These are phyloP conservation scores for Magnolia changhungtana DNA, from an alignment of 164 flowering plant species.

Conservation along the genomic window DNA sequence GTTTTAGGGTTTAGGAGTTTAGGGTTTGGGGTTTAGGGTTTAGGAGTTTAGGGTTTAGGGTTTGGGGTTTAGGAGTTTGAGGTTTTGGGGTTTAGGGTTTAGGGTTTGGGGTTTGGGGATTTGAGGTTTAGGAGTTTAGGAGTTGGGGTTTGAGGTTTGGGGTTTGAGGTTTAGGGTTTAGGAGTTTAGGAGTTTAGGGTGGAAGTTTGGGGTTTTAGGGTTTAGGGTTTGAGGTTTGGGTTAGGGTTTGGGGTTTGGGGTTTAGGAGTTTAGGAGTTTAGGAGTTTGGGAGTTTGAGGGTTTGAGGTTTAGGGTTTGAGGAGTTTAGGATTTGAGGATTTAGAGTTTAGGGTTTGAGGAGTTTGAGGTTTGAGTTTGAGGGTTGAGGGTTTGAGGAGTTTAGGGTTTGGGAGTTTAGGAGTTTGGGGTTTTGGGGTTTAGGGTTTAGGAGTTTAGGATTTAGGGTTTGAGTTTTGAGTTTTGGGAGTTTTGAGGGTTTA, in stretches of 20 bases:
- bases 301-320: no score
- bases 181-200: no score
- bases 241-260: slow-evolving; percentile 15
- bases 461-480: slow-evolving; percentile 10
- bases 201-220: slow-evolving; percentile 10
- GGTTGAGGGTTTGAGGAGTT: not conserved
- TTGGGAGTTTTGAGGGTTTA: no score
- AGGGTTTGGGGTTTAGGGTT: slow-evolving; percentile 19
- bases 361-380: not conserved
- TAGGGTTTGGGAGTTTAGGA: slow-evolving; percentile 19
- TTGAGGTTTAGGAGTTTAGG: slow-evolving; percentile 13
- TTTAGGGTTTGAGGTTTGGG: slow-evolving; percentile 18
- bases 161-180: not conserved
- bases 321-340: no score
- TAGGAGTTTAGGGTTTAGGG: slow-evolving; percentile 17
- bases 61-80: slow-evolving; percentile 18
- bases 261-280: slow-evolving; percentile 9
- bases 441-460: slow-evolving; percentile 15
- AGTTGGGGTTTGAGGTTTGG: no score
- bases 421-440: slow-evolving; percentile 18
- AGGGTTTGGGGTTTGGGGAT: slow-evolving; percentile 21
- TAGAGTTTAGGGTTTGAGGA: no score
- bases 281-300: no score
- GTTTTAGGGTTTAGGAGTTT: slow-evolving; percentile 22
- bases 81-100: slow-evolving; percentile 22